These are phyloP conservation scores for Pleochaeta shiraiana DNA, from an alignment of 2,329 filamentous ascomycete genomes.

Conservation along the genomic window DNA sequence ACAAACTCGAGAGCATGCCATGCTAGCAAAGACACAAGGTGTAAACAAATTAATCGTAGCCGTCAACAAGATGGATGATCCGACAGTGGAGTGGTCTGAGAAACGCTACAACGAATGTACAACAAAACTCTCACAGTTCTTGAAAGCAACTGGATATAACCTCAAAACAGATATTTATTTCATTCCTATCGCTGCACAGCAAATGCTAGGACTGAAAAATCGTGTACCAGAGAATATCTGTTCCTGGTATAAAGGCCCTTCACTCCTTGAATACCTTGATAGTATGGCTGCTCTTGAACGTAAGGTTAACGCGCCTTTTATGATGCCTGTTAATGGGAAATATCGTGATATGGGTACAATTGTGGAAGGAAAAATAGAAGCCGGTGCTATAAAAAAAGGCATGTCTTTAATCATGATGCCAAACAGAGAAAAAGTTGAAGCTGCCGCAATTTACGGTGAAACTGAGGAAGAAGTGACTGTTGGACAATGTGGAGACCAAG, in stretches of 20 bases:
- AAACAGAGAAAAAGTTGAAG: slow-evolving; percentile 59
- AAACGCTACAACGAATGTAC: slow-evolving; percentile 86
- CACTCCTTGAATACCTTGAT: slow-evolving; percentile 89
- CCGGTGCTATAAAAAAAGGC: slow-evolving; percentile 81
- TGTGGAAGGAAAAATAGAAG: slow-evolving; percentile 93
- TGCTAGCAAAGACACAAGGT: slow-evolving; percentile 94
- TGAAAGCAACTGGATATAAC: slow-evolving; percentile 88
- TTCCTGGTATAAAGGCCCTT: slow-evolving; percentile 75
- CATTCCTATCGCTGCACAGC: slow-evolving; percentile 91
- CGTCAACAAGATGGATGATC: slow-evolving; percentile 99
- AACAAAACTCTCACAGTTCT: slow-evolving; percentile 64
- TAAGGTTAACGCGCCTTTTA: slow-evolving; percentile 94
- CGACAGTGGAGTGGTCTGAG: slow-evolving; percentile 89
- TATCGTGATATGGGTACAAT: slow-evolving; percentile 96
- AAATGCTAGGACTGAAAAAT: slow-evolving; percentile 68
- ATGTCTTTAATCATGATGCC: slow-evolving; percentile 86
- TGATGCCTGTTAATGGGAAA: slow-evolving; percentile 96
- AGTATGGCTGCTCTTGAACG: slow-evolving; percentile 81
- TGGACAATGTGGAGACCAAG: slow-evolving; percentile 83
- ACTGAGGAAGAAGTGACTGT: slow-evolving; percentile 75
- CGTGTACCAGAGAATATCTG: slow-evolving; percentile 54
- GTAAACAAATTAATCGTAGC: slow-evolving; percentile 90
- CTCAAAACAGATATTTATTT: slow-evolving; percentile 82
- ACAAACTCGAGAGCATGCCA: slow-evolving; percentile 92
- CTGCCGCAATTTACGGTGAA: slow-evolving; percentile 79